A percentile compares a stretch with the other conserved stretches of the same genome.
Conservation (phyloP, 1,284 basidiomycete species). For the Cerioporus squamosus region DNA sequence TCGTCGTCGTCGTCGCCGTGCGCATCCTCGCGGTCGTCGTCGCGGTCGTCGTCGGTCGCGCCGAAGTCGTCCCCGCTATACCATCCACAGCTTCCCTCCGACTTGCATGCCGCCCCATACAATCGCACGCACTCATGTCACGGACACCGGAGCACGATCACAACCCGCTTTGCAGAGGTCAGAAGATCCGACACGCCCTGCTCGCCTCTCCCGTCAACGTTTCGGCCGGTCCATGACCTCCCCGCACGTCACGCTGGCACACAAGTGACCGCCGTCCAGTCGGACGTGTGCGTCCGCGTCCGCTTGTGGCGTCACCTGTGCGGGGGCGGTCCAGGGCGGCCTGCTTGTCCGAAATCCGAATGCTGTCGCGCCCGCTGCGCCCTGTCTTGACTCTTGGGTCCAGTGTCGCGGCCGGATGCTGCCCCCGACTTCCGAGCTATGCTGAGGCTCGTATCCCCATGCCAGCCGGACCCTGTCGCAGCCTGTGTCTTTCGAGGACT, state of each 20-base stretch:
- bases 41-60: background rate
- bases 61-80: background rate
- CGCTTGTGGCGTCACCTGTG: background rate
- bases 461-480: background rate
- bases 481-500: no score
- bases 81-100: background rate
- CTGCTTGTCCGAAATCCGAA: background rate
- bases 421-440: background rate
- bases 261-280: slow-evolving; percentile 18
- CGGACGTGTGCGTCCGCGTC: slow-evolving; percentile 6
- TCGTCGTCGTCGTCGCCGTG: background rate
- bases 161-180: slow-evolving; percentile 5
- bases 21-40: no score
- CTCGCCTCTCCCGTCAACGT: slow-evolving; percentile 2
- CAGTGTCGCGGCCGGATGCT: background rate
- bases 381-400: no score
- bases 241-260: slow-evolving; percentile 8
- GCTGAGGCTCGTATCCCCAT: background rate
- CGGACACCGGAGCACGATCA: slow-evolving; percentile 12
- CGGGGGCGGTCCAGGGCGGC: background rate
- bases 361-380: background rate
- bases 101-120: background rate
- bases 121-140: background rate
- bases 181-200: slow-evolving; percentile 20
- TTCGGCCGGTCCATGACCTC: slow-evolving; percentile 20